Base-by-base conservation (phyloP, 2,329 filamentous ascomycete genomes). In the Talaromyces sp. region DNA sequence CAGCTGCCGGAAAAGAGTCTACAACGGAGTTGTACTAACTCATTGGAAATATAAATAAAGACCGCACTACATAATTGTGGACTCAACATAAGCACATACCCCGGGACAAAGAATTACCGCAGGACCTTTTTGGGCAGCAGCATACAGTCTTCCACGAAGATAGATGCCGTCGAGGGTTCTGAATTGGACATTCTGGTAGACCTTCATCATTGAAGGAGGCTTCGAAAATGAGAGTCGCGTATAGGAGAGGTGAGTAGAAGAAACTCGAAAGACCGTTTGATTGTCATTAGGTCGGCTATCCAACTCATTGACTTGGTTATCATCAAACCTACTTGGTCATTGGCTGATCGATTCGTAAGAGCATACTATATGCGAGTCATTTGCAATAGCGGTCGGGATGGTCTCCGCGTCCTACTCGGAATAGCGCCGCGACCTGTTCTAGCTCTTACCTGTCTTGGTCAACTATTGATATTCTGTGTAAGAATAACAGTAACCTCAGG, bases 161-260 rank as follows among this genome's bases (percentile, higher is more conserved):
- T 71, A 78, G 4, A 79, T 50, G 7, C 78, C 78, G 68, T 81
- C 79, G 2, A 80, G 57, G 7, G 80, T 80, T 49, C 75, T 74
- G 70, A 80, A 80, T 64, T 80, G 75, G 54, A 81, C 73, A 49
- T 76, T 72, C 65, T 70, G 47, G 54, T 60, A 58, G 60, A n/a
- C 10, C 16, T 50, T 58, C 52, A 47, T 65, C 45, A 58, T 66
- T 31, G 31, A n/a, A n/a, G n/a, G 41, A 45, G 41, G 41, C 41
- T 19, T 19, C n/a, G 8, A 33, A 33, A 60, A 56, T n/a, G 4
- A 16, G 11, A 16, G 50, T 37, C 6, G 8, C 50, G 50, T 56
- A 37, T 19, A 16, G 24, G 16, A 37, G 31, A 19, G 16, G 35
- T 56, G 31, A 22, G 50, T 19, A 22, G 16, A 37, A 22, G 50